Base-by-base conservation (phyloP, 805 yeast genomes). In the Torulaspora indica region DNA sequence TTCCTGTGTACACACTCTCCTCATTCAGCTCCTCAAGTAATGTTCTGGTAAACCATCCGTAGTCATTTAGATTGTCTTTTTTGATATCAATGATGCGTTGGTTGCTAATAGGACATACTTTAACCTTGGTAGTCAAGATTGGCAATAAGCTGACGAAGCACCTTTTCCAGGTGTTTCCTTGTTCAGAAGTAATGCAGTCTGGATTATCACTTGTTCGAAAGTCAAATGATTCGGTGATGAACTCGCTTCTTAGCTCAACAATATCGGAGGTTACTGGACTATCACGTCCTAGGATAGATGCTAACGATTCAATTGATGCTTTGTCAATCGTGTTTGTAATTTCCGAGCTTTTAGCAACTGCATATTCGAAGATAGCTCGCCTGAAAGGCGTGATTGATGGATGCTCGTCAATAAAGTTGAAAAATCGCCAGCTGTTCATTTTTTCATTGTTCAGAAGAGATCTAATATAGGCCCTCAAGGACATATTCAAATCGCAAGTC, bases 111-210 rank as follows among this genome's bases (percentile, higher is more conserved):
- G 63, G 61, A 47, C 75, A 71, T 4, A 56, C 46, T 35, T 60
- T 66, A 3, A 67, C 58, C 7, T 58, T 46, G 3, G 70, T 58
- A 7, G 62, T 58, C 25, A 69, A 36, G 6, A 71, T 40, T 1
- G 76, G 76, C 12, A 70, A 47, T 24, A 69, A 45, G 1, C 73
- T 67, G 4, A 64, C 52, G 10, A 64, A 50, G 49, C 76, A 71
- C 22, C 71, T 52, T 28, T 55, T 59, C 75, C 75, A 71, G 2
- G 37, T 24, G 38, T 67, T 67, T 12, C 58, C 61, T 14, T 46
- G 46, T 8, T 58, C 56, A 1, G 58, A 53, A 12, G 35, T 17
- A 9, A 62, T 58, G n/a, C 42, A 38, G 4, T 60, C 57, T 4
- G 43, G 40, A 10, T 56, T 51, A 5, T 44, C 28, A 8, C 38